Evolutionary conservation across 2,329 filamentous ascomycete genomes (phyloP).

Genomic region (Colletotrichum sidae): DNA sequence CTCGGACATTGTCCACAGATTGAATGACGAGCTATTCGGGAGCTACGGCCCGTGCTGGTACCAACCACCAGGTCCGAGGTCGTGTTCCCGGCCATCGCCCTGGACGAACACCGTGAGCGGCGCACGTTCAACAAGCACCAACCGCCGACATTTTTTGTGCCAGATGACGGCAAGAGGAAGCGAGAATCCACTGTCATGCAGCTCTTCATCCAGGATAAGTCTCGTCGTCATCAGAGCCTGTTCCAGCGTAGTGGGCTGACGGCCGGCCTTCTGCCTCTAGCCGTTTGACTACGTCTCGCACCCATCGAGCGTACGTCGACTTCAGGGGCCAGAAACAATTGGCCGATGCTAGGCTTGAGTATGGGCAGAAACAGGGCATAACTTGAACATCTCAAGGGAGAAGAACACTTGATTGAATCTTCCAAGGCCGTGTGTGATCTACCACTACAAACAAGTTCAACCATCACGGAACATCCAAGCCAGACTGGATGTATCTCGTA

Average conservation of each 20-base stretch:
- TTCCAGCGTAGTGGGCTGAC: neutral
- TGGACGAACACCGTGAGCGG: slow-evolving; percentile 8
- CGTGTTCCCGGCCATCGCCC: slow-evolving; percentile 17
- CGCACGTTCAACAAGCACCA: slow-evolving; percentile 27
- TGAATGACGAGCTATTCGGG: too few relatives aligned
- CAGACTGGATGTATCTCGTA: too few relatives aligned
- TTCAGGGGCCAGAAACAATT: neutral
- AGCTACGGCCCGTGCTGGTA: neutral
- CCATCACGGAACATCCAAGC: too few relatives aligned
- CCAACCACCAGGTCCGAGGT: slow-evolving; percentile 20
- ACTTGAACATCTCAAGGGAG: too few relatives aligned
- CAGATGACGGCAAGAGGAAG: slow-evolving; percentile 18
- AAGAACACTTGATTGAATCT: too few relatives aligned
- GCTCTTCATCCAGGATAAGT: neutral
- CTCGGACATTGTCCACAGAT: too few relatives aligned
- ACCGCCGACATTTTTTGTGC: slow-evolving; percentile 29
- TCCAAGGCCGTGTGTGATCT: too few relatives aligned
- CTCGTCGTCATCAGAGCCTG: neutral
- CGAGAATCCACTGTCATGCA: slow-evolving; percentile 13
- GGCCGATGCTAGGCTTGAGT: neutral
- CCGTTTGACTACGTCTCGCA: slow-evolving; percentile 6
- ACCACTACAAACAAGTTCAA: too few relatives aligned
- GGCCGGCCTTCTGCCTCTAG: neutral
- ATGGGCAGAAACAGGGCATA: neutral
- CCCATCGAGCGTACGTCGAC: slow-evolving; percentile 6